phyloP scores from a whole-genome alignment of 345 rosid genomes.

The Schrenkiella parvula region DNA sequence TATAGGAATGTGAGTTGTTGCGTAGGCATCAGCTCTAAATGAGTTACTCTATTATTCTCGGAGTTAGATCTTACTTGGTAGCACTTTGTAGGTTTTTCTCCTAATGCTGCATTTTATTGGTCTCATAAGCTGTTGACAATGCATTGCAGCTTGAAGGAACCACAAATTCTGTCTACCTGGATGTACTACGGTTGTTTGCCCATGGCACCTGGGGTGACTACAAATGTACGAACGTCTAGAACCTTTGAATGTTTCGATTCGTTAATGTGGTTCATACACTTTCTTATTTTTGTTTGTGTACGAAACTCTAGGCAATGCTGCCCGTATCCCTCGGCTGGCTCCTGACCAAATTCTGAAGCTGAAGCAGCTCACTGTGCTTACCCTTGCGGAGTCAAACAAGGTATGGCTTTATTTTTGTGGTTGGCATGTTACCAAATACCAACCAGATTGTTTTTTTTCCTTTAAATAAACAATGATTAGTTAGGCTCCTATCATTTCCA shows the following conservation, averaged over 20 bases:
- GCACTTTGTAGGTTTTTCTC: background rate
- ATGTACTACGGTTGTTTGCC: constrained; percentile 72
- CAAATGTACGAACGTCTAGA: constrained; percentile 54
- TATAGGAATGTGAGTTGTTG: background rate
- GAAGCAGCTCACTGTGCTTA: constrained; percentile 92
- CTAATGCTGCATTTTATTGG: background rate
- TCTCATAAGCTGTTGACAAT: background rate
- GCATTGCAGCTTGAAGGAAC: constrained; percentile 79
- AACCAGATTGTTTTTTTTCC: background rate
- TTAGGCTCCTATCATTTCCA: background rate
- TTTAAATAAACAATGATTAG: background rate
- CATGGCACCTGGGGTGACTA: constrained; percentile 95
- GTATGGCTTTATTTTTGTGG: constrained; percentile 29
- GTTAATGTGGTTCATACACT: background rate
- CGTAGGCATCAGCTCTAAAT: no score
- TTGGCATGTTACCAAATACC: background rate
- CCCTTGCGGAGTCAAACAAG: constrained; percentile 88
- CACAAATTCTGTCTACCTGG: constrained; percentile 49
- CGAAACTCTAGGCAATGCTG: constrained; percentile 49
- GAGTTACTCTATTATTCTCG: background rate
- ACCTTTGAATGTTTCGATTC: background rate
- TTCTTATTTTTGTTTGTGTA: background rate
- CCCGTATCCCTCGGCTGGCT: constrained; percentile 51
- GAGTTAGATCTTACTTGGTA: background rate
- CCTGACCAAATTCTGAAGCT: constrained; percentile 86